Evolutionary conservation across 306 rosid genomes (phyloP).

Genomic region (Cucurbita ficifolia): DNA sequence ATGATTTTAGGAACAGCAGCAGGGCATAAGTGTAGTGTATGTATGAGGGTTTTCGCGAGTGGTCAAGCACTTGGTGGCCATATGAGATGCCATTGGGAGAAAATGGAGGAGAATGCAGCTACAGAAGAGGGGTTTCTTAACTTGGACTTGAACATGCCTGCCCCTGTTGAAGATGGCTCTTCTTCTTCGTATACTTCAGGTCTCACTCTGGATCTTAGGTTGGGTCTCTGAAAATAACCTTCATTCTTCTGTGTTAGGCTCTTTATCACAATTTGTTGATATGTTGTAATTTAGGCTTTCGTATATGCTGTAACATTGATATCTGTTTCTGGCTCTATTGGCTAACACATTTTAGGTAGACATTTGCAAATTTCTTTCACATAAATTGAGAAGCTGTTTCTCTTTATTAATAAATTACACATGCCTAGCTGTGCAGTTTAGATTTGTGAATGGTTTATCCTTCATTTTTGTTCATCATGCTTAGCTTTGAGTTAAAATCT

Average conservation of each 20-base stretch:
- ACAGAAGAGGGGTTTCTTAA: not conserved
- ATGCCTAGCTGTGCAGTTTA: not conserved
- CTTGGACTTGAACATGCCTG: conserved; percentile 50
- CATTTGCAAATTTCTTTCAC: not conserved
- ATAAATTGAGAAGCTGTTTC: not conserved
- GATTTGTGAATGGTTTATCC: not conserved
- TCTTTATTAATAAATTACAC: conserved; percentile 5
- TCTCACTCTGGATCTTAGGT: conserved; percentile 50
- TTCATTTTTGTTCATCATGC: not conserved
- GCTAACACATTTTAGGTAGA: not conserved
- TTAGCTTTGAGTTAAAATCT: not conserved
- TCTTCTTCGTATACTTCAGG: conserved; percentile 16
- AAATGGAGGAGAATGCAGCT: conserved; percentile 4
- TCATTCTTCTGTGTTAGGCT: not conserved
- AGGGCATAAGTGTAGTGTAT: conserved; percentile 26
- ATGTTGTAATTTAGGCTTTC: not conserved
- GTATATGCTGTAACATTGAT: not conserved
- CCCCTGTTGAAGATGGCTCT: conserved; percentile 15
- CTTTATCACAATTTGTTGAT: not conserved
- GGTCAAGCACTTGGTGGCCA: conserved; percentile 18
- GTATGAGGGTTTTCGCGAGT: too few relatives aligned
- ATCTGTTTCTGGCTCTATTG: not conserved
- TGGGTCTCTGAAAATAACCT: conserved; percentile 27
- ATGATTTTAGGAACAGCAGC: conserved; percentile 12
- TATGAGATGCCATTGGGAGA: conserved; percentile 57